Conservation (phyloP, 371 early-diverging fungal genomes). For the Mortierella sp. region DNA sequence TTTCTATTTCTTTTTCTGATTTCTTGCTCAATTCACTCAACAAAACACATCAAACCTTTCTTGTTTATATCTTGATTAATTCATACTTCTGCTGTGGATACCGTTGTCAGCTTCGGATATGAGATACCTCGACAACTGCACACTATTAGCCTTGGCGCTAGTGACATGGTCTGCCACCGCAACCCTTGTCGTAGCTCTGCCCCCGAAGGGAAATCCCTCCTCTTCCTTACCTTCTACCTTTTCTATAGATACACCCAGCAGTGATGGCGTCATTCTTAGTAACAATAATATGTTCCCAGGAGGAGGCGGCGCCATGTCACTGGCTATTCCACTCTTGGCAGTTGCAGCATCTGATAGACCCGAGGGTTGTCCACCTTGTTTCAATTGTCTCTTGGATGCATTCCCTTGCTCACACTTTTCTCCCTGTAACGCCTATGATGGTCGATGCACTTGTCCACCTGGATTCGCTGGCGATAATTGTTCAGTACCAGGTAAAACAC, state of each 20-base stretch:
- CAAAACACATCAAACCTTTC: not conserved
- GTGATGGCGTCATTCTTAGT: not conserved
- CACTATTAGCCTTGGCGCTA: not conserved
- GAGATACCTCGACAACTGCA: slow-evolving; percentile 6
- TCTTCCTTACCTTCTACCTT: too few species aligned
- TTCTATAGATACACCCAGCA: not conserved
- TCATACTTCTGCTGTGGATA: not conserved
- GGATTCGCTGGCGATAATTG: slow-evolving; percentile 96
- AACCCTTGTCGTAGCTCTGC: not conserved
- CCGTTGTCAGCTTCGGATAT: not conserved
- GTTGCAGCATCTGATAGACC: slow-evolving; percentile 15
- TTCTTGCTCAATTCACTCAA: not conserved
- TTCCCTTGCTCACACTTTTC: slow-evolving; percentile 86
- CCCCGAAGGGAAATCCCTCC: not conserved
- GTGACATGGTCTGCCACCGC: not conserved
- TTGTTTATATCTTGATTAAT: not conserved
- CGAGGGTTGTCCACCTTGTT: slow-evolving; percentile 84
- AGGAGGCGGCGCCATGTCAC: slow-evolving; percentile 18
- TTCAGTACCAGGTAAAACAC: slow-evolving; percentile 72
- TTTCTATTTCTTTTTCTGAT: not conserved
- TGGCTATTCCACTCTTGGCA: slow-evolving; percentile 40
- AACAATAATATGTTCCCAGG: not conserved
- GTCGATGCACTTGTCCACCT: slow-evolving; percentile 85
- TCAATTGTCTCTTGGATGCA: slow-evolving; percentile 84
- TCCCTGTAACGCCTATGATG: slow-evolving; percentile 82